Conservation (phyloP, 2,329 filamentous ascomycete genomes). For the Fusarium camptoceras region DNA sequence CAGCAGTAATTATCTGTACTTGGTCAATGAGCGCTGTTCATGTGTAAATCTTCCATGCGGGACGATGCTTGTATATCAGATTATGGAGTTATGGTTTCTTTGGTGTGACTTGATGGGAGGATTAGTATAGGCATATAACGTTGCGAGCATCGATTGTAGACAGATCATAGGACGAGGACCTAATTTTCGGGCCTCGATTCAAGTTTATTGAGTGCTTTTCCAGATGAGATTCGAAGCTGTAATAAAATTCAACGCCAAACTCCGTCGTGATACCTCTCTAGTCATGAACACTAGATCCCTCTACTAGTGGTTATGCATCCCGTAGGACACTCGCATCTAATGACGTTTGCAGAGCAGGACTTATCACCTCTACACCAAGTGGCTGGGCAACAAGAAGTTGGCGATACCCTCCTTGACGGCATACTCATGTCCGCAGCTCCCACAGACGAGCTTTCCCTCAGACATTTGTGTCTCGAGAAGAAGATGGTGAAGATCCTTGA, state of each 20-base stretch:
- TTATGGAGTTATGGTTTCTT: constrained; percentile 48
- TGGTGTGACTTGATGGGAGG: constrained; percentile 43
- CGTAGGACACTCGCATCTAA: neutral
- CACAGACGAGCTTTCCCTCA: constrained; percentile 90
- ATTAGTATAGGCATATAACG: constrained; percentile 39
- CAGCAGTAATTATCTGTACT: constrained; percentile 48
- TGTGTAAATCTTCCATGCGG: constrained; percentile 19
- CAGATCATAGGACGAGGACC: constrained; percentile 26
- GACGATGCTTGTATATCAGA: constrained; percentile 46
- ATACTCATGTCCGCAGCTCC: constrained; percentile 93
- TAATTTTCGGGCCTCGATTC: constrained; percentile 13
- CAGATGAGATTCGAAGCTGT: constrained; percentile 28
- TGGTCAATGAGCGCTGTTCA: constrained; percentile 23
- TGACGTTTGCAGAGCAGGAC: neutral
- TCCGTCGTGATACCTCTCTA: constrained; percentile 34
- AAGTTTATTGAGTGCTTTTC: constrained; percentile 29
- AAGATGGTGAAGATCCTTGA: constrained; percentile 82
- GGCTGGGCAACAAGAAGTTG: constrained; percentile 93
- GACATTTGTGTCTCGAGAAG: constrained; percentile 90
- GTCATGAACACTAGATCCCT: constrained; percentile 6
- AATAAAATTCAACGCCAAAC: constrained; percentile 43
- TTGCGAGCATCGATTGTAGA: constrained; percentile 40
- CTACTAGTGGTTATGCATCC: constrained; percentile 3
- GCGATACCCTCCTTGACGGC: constrained; percentile 94
- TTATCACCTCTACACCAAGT: constrained; percentile 71